These are phyloP conservation scores for Allodekkera sacchari DNA, from an alignment of 805 yeast species.

Conservation along the genomic window DNA sequence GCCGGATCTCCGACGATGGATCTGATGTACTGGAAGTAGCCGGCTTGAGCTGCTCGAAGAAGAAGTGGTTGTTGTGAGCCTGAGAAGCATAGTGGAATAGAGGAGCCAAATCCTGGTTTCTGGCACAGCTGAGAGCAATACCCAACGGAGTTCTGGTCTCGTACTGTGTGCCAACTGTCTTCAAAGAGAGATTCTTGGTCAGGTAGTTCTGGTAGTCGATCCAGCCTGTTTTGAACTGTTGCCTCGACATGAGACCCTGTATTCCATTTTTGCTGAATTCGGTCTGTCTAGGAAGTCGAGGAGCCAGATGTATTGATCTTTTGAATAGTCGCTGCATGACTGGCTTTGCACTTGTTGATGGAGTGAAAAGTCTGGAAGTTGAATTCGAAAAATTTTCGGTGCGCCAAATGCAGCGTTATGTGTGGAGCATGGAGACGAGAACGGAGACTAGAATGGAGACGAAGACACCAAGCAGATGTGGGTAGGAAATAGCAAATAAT, in stretches of 20 bases:
- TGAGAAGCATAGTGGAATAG: constrained; percentile 86
- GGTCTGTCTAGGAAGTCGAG: constrained; percentile 38
- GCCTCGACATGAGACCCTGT: constrained; percentile 52
- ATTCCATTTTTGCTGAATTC: constrained; percentile 41
- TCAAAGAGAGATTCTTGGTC: constrained; percentile 49
- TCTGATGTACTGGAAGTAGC: constrained; percentile 8
- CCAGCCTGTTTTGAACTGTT: constrained; percentile 75
- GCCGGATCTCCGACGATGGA: constrained; percentile 16
- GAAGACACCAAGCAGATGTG: too few species aligned
- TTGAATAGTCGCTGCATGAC: constrained; percentile 9
- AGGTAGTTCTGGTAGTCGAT: constrained; percentile 63
- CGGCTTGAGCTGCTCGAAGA: constrained; percentile 52
- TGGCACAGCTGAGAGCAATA: constrained; percentile 57
- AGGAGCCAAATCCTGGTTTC: constrained; percentile 55
- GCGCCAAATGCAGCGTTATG: too few species aligned
- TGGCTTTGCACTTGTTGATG: constrained; percentile 1
- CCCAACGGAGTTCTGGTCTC: constrained; percentile 73
- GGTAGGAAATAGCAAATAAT: too few species aligned
- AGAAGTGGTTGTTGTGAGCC: constrained; percentile 86
- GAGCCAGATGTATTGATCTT: constrained; percentile 54
- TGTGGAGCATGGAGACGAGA: too few species aligned
- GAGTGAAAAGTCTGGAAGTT: too few species aligned
- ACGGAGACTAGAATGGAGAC: too few species aligned
- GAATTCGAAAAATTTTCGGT: too few species aligned
- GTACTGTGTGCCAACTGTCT: constrained; percentile 70